phyloP scores from a whole-genome alignment of 176 grass and related monocot genomes.

The Juncus effusus region DNA sequence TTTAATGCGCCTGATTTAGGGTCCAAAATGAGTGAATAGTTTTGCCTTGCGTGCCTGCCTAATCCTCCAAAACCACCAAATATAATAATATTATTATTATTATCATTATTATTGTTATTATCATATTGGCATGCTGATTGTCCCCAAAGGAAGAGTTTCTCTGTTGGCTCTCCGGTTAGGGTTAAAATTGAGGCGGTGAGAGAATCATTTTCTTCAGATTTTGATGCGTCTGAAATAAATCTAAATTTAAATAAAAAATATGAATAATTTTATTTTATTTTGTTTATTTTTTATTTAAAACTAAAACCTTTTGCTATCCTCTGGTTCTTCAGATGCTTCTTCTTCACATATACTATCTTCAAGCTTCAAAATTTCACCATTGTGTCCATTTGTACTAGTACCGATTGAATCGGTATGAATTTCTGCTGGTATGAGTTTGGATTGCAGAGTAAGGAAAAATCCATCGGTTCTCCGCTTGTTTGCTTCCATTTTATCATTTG shows the following conservation, averaged over 20 bases:
- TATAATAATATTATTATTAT: slow-evolving; percentile 32
- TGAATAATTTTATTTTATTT: slow-evolving; percentile 4
- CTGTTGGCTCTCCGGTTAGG: slow-evolving; percentile 60
- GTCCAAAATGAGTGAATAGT: slow-evolving; percentile 58
- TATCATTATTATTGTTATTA: neutral
- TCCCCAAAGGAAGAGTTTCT: slow-evolving; percentile 92
- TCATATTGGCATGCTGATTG: slow-evolving; percentile 59
- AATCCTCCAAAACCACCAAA: slow-evolving; percentile 96
- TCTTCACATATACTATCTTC: slow-evolving; percentile 17
- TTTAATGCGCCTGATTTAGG: slow-evolving; percentile 47
- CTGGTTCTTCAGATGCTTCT: slow-evolving; percentile 1
- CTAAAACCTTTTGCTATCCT: slow-evolving; percentile 22
- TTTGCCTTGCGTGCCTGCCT: slow-evolving; percentile 77
- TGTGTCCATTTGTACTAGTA: neutral
- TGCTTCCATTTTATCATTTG: slow-evolving; percentile 88
- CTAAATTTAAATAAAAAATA: neutral
- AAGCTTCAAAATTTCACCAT: slow-evolving; percentile 2
- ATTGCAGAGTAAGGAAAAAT: slow-evolving; percentile 54
- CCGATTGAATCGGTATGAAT: neutral
- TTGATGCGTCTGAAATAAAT: slow-evolving; percentile 20
- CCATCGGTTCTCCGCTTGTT: slow-evolving; percentile 68
- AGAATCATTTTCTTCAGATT: slow-evolving; percentile 24
- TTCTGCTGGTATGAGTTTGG: slow-evolving; percentile 37
- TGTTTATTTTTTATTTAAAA: slow-evolving; percentile 17
- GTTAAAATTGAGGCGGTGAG: slow-evolving; percentile 35